Base-by-base conservation (phyloP, 1,284 basidiomycete genomes). In the Coriolopsis trogii region DNA sequence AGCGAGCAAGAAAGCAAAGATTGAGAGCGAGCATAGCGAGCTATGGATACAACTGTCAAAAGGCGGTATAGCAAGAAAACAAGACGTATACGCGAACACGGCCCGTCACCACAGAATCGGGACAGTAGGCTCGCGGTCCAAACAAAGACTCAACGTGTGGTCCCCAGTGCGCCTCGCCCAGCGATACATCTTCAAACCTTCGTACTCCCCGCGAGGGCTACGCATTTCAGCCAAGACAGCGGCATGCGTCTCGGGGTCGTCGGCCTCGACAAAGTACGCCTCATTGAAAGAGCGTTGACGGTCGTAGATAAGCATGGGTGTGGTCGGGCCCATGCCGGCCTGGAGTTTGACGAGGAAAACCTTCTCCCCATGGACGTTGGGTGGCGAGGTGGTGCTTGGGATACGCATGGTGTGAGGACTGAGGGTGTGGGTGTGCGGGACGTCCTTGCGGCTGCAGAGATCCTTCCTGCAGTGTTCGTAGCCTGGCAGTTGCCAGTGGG, bases 321-420 rank as follows among this genome's bases (percentile, higher is more conserved):
- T 24, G 12, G 23, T 43, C 15, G 38, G 31, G 9, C 23, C 37
- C 4, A 62, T 6, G 1, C 36, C 49, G 24, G 52, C 33, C 49
- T 78, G 75, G 31, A 77, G 63, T 52, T 77, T 78, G 55, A 75
- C 62, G n/a, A 77, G 61, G 63, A 77, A 77, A 0, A 64, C 56
- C 24, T 67, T 68, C 15, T 69, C 62, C 6, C 66, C 67, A 54
- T 74, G 70, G 9, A 70, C 61, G 55, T 76, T 71, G 8, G 65
- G 65, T 4, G 64, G 65, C 1, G 58, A n/a, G 4, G 13, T 16
- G 6, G 39, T 15, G 39, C 24, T 40, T 16, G 39, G 24, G 9
- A 6, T 16, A 26, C 39, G 25, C 13, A 28, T 3, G 39, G 3
- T 26, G 24, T 8, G 23, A n/a, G n/a, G n/a, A n/a, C n/a, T n/a